Evolutionary conservation across 2,329 filamentous ascomycete genomes (phyloP).

Genomic region (Fusarium verrucosum): DNA sequence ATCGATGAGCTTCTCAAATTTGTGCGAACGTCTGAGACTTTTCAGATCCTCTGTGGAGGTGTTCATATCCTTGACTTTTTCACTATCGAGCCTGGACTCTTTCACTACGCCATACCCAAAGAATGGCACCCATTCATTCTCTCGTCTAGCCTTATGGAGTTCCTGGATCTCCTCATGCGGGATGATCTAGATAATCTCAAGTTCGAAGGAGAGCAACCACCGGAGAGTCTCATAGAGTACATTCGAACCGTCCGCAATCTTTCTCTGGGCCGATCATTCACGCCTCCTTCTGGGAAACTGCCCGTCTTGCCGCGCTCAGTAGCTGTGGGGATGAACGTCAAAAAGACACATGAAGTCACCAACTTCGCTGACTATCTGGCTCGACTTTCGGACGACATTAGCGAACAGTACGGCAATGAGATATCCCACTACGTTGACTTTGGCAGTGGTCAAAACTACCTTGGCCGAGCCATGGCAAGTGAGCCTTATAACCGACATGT

Average conservation of each 20-base stretch:
- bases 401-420: constrained; percentile 61
- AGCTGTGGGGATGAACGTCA: constrained; percentile 91
- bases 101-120: constrained; percentile 76
- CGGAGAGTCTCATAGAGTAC: constrained; percentile 73
- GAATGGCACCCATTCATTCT: constrained; percentile 87
- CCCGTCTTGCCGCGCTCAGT: constrained; percentile 74
- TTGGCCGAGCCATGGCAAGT: constrained; percentile 86
- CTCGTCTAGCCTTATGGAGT: constrained; percentile 73
- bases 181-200: constrained; percentile 68
- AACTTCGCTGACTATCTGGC: constrained; percentile 90
- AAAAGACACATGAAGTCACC: constrained; percentile 93
- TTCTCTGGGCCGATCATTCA: constrained; percentile 71
- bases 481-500: constrained; percentile 87
- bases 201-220: constrained; percentile 50
- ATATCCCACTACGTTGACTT: constrained; percentile 95
- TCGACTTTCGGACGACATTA: constrained; percentile 65
- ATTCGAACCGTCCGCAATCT: constrained; percentile 75
- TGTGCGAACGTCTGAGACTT: constrained; percentile 75
- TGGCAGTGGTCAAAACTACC: constrained; percentile 95
- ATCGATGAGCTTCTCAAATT: constrained; percentile 81
- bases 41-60: constrained; percentile 93
- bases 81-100: constrained; percentile 84
- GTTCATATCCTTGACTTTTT: constrained; percentile 98
- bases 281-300: constrained; percentile 54
- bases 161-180: constrained; percentile 83